Conservation (phyloP, 306 rosid genomes). For the Acacia confusa region DNA sequence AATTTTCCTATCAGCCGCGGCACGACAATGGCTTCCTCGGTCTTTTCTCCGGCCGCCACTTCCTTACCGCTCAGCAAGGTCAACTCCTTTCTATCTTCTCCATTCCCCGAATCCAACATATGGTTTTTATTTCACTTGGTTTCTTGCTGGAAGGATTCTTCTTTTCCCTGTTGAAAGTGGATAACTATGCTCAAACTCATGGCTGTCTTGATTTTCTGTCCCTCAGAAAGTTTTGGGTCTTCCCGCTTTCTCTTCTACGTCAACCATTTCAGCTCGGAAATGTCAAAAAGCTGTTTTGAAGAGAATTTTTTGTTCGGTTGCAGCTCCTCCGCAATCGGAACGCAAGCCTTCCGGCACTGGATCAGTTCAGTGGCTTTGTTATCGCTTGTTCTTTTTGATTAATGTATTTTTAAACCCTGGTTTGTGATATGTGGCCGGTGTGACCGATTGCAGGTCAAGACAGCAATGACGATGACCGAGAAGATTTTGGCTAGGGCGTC, state of each 20-base stretch:
- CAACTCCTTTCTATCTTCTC: neutral
- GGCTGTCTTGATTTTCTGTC: neutral
- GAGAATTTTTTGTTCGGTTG: slow-evolving; percentile 62
- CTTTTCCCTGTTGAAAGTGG: slow-evolving; percentile 18
- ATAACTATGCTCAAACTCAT: slow-evolving; percentile 19
- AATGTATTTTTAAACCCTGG: neutral
- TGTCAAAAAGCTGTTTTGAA: slow-evolving; percentile 45
- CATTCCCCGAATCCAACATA: neutral
- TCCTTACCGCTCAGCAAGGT: slow-evolving; percentile 56
- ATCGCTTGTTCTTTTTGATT: slow-evolving; percentile 16
- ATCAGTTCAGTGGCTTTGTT: slow-evolving; percentile 47
- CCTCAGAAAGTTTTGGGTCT: slow-evolving; percentile 52
- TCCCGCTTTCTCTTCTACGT: slow-evolving; percentile 46
- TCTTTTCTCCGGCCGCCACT: slow-evolving; percentile 48
- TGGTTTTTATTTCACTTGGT: neutral
- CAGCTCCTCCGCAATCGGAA: slow-evolving; percentile 72
- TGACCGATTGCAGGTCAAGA: slow-evolving; percentile 62
- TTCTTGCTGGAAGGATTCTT: neutral
- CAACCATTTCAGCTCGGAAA: slow-evolving; percentile 40
- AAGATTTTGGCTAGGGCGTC: slow-evolving; percentile 88
- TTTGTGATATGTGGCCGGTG: slow-evolving; percentile 14
- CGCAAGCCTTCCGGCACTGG: slow-evolving; percentile 83
- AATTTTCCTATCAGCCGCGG: neutral
- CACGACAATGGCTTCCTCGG: slow-evolving; percentile 60
- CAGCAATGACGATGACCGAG: slow-evolving; percentile 92